Evolutionary conservation across 208 protist species (phyloP), one percentile per base, ranked within the genome.

Genomic region (Sergeia podlipaevii): DNA sequence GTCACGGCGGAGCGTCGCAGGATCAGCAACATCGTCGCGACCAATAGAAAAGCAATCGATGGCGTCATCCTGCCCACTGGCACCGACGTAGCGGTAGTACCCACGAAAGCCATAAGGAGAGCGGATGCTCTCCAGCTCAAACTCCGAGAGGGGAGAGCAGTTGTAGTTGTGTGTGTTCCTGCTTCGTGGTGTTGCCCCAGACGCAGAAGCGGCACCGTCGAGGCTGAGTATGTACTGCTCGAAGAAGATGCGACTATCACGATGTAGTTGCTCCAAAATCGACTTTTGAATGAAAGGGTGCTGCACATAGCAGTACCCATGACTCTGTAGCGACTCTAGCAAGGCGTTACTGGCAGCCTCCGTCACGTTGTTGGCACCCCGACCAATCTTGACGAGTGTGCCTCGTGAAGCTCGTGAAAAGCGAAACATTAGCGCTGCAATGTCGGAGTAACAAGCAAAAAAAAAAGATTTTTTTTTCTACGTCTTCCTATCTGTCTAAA

Each of bases 21-120:
- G 79, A 50, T 89, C 79, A 10, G 63, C 49, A 32, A 88, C 69
- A 42, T 83, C 75, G 30, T 89, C 81, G 44, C 86, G 86, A 23
- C 86, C 86, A 20, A 93, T 61, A 15, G 86, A 90, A 57, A 93
- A 93, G 57, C 86, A 93, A 50, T 93, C 86, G 47, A 93, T 93
- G 3, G 80, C 86, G 55, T 93, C 86, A 55, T 89, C 86, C 6
- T 82, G 44, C 0, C 86, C 86, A 39, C 79, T 85, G 13, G 86
- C 86, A 6, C 86, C 86, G 50, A 93, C 69, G 60, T 93, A 90
- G 50, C 81, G 78, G 69, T 93, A 89, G 67, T 89, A 89, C 3
- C 86, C 86, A 8, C 86, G 78, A 34, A 91, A 90, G 2, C 86
- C 86, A 41, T 69, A 67, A 6, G 74, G 56, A 0, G 79, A 65